Evolutionary conservation across 1,139 yeast species (phyloP).

Genomic region (Blastobotrys buckinghamii): DNA sequence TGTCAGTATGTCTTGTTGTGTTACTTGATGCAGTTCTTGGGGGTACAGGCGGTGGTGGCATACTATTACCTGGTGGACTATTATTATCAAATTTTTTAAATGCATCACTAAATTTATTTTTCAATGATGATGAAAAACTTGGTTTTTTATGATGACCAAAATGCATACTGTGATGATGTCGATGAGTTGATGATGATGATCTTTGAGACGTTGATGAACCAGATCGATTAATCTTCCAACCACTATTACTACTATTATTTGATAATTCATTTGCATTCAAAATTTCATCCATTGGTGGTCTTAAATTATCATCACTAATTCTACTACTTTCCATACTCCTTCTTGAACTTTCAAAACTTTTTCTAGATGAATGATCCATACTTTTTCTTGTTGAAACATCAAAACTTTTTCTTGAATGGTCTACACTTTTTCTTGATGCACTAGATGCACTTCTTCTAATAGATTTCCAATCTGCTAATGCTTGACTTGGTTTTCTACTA

Average conservation of each 20-base stretch:
- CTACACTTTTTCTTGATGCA: not conserved
- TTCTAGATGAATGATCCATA: not conserved
- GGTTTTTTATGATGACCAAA: constrained; percentile 17
- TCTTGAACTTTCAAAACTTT: constrained; percentile 1
- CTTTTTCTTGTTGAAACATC: not conserved
- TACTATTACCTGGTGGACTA: not conserved
- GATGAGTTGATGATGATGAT: not conserved
- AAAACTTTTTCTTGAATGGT: not conserved
- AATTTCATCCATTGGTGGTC: not conserved
- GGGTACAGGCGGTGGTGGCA: constrained; percentile 14
- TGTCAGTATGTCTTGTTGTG: not conserved
- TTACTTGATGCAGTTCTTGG: constrained; percentile 12
- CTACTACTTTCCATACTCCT: too few relatives aligned
- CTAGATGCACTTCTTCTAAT: constrained; percentile 8
- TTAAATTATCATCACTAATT: not conserved
- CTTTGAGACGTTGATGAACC: constrained; percentile 14
- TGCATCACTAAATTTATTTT: constrained; percentile 31
- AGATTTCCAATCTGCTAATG: constrained; percentile 5
- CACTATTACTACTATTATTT: constrained; percentile 2
- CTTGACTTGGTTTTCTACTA: constrained; percentile 26
- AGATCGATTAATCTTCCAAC: constrained; percentile 16
- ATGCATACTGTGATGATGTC: not conserved
- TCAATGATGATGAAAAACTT: constrained; percentile 24
- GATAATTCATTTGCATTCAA: not conserved
- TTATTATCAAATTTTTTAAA: constrained; percentile 22